Base-by-base conservation (phyloP, 441 rosid genomes). In the Erysimum cheiri region DNA sequence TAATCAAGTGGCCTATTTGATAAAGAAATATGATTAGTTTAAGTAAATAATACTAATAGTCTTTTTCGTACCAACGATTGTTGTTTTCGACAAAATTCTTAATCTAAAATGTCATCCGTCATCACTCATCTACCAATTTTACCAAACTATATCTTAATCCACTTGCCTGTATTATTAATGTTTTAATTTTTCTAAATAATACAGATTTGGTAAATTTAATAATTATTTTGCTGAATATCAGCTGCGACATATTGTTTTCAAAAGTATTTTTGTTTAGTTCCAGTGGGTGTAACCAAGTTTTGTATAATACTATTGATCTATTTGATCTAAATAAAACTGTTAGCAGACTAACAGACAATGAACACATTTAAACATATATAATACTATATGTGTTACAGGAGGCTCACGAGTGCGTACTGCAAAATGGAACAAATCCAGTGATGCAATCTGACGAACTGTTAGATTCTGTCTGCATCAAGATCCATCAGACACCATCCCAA, bases 391-490 rank as follows among this genome's bases (percentile, higher is more conserved):
- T 36, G 36, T 28, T 68, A 56, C 70, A 57, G 43, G 56, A 68
- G 66, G 78, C 78, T 75, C 74, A 69, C 78, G 78, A 75, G 74
- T 75, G 37, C 61, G 74, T 49, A 48, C 58, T 75, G 74, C 64
- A 75, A 46, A 68, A 61, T 54, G 59, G 62, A 69, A 57, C 55
- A 48, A 67, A 75, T 56, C 75, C 79, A 64, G 79, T 75, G 63
- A 75, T 64, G 79, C 67, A 75, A 75, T 57, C 71, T 70, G 71
- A 57, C 67, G 24, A 57, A 49, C 3, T 75, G 79, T 35, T 75
- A 75, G 79, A 70, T 75, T 64, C 67, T 75, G 79, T 75, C 75
- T 70, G 67, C 71, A 41, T 75, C 67, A 32, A 67, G 73, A 74
- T 60, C 69, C 73, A 67, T 67, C 12, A 29, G 56, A 63, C 75